Evolutionary conservation across 176 grass and related monocot species (phyloP), one percentile per base, ranked within the genome.

Genomic region (Triticum urartu): DNA sequence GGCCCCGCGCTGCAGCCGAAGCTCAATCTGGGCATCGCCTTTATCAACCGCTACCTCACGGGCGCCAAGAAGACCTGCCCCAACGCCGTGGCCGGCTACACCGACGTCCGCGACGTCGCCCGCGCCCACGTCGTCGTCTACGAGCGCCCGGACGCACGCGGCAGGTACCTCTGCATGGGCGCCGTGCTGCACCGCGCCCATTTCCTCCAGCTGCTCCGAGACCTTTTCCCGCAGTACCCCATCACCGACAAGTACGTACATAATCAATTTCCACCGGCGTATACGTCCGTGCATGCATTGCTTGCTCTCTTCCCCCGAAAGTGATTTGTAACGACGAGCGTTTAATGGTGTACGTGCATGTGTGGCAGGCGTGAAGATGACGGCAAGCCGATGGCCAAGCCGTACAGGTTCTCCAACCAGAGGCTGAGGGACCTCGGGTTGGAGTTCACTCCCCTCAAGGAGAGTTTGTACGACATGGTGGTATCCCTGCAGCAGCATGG

Each of bases 31-130:
- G 81, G 73, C 88, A 64, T 17, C 60, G 68, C 33, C 34, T 80
- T 76, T 80, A 36, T 93, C 10, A 25, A 10, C 24, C 18, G 20
- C 62, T 90, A 93, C 88, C 64, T 90, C 6, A 87, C 34, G 35
- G 88, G 91, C 68, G 61, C 52, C 72, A 87, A 87, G 81, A 3
- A 0, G 10, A 3, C 83, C 4, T 75, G 13, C 24, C 84, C 88
- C 84, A 92, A 90, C 80, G 79, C 91, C 35, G 84, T 92, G n/a
- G 74, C 91, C 8, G 84, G 64, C 22, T 92, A 92, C 66, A 64
- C 73, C 11, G 90, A 92, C 83, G 90, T 92, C 62, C 87, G 69
- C 21, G 90, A 92, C 47, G 79, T 92, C 26, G 91, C 88, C 3
- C 70, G 52, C 35, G 87, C 87, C 0, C 91, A 92, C 74, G 67